Evolutionary conservation across 2,329 filamentous ascomycete genomes (phyloP).

Genomic region (Gaeumannomyces sp.): DNA sequence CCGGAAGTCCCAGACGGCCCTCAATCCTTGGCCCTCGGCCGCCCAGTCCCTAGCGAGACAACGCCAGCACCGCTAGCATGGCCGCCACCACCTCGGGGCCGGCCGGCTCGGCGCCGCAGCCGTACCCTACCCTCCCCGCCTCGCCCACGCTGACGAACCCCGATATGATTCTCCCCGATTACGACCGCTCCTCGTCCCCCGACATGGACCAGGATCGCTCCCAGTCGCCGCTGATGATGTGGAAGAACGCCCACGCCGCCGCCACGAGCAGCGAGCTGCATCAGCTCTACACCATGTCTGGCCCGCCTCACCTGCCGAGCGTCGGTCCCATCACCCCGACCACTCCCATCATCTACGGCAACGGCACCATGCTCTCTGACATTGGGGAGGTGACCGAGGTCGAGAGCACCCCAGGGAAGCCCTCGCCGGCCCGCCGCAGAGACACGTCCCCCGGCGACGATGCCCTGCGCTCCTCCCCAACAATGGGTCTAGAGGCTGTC

Average conservation of each 20-base stretch:
- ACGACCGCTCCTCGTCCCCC: conserved; percentile 49
- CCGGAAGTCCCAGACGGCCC: no score
- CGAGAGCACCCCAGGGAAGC: conserved; percentile 40
- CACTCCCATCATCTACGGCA: conserved; percentile 63
- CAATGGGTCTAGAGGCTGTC: conserved; percentile 35
- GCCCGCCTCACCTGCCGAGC: conserved; percentile 29
- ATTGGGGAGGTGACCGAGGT: conserved; percentile 52
- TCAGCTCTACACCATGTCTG: conserved; percentile 36
- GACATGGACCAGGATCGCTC: conserved; percentile 38
- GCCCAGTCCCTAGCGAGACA: neutral
- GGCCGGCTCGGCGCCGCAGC: conserved; percentile 23
- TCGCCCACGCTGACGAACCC: conserved; percentile 89
- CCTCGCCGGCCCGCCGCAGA: conserved; percentile 30
- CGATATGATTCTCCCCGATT: conserved; percentile 86
- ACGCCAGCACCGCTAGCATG: conserved; percentile 1
- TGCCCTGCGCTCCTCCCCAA: conserved; percentile 38
- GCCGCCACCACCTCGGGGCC: conserved; percentile 17
- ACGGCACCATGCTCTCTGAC: conserved; percentile 63
- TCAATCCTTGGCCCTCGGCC: no score
- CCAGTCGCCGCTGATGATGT: conserved; percentile 45
- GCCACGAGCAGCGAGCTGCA: conserved; percentile 24
- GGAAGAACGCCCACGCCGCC: conserved; percentile 39
- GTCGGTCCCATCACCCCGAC: conserved; percentile 43
- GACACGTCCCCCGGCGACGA: conserved; percentile 26
- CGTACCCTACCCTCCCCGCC: conserved; percentile 49